Percentiles rank a stretch among this genome's conserved stretches.
Evolutionary conservation across 2,329 filamentous ascomycete genomes (phyloP).

Genomic region (Emericellopsis cladophorae): DNA sequence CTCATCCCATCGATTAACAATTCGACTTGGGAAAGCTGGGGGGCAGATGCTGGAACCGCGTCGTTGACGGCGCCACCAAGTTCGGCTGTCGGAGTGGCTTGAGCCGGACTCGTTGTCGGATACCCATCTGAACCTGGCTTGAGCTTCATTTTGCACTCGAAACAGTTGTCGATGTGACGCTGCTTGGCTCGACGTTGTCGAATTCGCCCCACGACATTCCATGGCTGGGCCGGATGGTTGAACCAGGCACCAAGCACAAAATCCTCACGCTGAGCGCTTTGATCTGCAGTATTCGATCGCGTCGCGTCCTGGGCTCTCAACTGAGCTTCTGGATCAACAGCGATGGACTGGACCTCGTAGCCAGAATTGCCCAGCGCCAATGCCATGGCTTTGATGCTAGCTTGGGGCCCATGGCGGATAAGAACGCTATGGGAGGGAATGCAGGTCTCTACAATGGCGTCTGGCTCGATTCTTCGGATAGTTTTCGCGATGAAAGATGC

Average conservation of each 20-base stretch:
- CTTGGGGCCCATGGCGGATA: constrained; percentile 36
- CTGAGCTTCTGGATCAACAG: constrained; percentile 5
- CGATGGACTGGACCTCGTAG: constrained; percentile 43
- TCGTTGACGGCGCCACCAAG: neutral
- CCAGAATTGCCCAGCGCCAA: constrained; percentile 39
- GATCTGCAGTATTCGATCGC: neutral
- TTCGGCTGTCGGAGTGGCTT: neutral
- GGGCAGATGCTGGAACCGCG: neutral
- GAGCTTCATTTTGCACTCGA: neutral
- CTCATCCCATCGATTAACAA: constrained; percentile 5
- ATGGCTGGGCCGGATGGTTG: neutral
- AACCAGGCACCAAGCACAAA: constrained; percentile 1
- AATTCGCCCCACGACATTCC: neutral
- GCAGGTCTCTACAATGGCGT: neutral
- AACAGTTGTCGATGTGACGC: neutral
- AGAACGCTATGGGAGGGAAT: constrained; percentile 29
- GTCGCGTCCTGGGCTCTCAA: too few relatives aligned
- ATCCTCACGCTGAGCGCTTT: constrained; percentile 1
- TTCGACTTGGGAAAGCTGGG: neutral
- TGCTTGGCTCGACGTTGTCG: neutral
- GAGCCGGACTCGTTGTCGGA: neutral
- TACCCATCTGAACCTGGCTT: too few relatives aligned
- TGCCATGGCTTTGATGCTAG: constrained; percentile 29
- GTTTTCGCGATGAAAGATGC: constrained; percentile 1
- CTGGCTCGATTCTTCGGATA: neutral